Percentiles rank a stretch among this genome's conserved stretches.
Evolutionary conservation across 1,284 basidiomycete species (phyloP).

Genomic region (Microbotryum saponariae): DNA sequence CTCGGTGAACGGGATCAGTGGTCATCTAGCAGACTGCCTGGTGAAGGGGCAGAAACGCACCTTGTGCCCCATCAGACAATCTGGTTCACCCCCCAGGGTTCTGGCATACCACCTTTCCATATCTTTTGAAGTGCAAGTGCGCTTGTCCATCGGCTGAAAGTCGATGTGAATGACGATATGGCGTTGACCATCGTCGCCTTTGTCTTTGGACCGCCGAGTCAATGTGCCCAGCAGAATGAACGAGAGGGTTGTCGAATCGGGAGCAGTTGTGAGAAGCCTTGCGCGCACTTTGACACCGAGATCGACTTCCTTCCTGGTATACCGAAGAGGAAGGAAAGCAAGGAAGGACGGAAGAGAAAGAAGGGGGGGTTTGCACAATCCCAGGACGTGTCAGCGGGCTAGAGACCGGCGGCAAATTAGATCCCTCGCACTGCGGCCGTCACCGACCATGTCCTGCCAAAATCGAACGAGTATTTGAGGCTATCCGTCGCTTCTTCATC

Average conservation of each 20-base stretch:
- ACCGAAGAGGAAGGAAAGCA: neutral
- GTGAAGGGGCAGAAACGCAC: constrained; percentile 43
- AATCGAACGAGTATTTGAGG: constrained; percentile 74
- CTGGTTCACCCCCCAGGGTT: constrained; percentile 50
- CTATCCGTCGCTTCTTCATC: constrained; percentile 74
- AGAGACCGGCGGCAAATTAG: neutral
- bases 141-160: constrained; percentile 62
- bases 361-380: neutral
- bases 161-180: constrained; percentile 75
- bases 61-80: constrained; percentile 94
- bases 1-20: constrained; percentile 6
- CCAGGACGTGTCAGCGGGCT: too few relatives aligned
- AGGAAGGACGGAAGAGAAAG: neutral
- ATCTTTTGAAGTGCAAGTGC: constrained; percentile 65
- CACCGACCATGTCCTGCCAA: constrained; percentile 72
- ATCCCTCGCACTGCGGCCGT: neutral
- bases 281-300: constrained; percentile 68
- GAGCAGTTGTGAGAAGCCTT: constrained; percentile 68
- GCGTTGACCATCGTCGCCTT: constrained; percentile 51
- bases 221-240: constrained; percentile 77
- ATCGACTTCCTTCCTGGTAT: constrained; percentile 59
- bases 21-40: neutral
- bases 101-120: constrained; percentile 86
- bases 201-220: constrained; percentile 51
- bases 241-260: constrained; percentile 88